phyloP scores from a whole-genome alignment of 2,329 filamentous ascomycete species.

The Helminthosporium solani region DNA sequence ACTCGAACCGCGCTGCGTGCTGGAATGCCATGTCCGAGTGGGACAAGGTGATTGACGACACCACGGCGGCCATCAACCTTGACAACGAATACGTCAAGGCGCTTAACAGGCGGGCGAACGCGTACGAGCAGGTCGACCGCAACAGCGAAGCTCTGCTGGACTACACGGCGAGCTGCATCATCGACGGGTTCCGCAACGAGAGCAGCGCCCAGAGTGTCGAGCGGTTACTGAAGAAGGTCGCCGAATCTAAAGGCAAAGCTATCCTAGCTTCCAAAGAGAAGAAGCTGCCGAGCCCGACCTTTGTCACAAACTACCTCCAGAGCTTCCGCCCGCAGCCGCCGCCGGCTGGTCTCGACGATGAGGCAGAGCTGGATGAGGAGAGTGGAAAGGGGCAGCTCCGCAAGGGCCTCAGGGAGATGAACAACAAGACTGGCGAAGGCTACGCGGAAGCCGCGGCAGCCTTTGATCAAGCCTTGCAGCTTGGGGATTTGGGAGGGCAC shows the following conservation, averaged over 20 bases:
- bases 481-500: conserved; percentile 74
- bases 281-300: conserved; percentile 91
- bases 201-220: conserved; percentile 86
- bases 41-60: conserved; percentile 96
- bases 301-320: conserved; percentile 97
- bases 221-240: conserved; percentile 92
- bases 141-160: conserved; percentile 95
- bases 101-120: conserved; percentile 91
- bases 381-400: conserved; percentile 84
- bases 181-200: conserved; percentile 95
- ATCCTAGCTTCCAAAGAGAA: conserved; percentile 79
- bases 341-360: conserved; percentile 79
- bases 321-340: conserved; percentile 86
- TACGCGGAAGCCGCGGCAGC: conserved; percentile 85
- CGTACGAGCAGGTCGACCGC: conserved; percentile 88
- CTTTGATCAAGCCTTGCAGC: conserved; percentile 84
- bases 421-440: conserved; percentile 82
- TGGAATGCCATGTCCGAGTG: conserved; percentile 91
- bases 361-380: conserved; percentile 72
- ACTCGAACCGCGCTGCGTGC: conserved; percentile 97
- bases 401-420: conserved; percentile 76
- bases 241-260: conserved; percentile 87
- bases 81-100: conserved; percentile 97
- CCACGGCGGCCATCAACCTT: conserved; percentile 88
- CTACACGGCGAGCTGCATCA: conserved; percentile 98